Percentiles rank a stretch among this genome's conserved stretches.
These are phyloP conservation scores for Alliaria petiolata DNA, from an alignment of 345 rosid genomes.

Conservation along the genomic window DNA sequence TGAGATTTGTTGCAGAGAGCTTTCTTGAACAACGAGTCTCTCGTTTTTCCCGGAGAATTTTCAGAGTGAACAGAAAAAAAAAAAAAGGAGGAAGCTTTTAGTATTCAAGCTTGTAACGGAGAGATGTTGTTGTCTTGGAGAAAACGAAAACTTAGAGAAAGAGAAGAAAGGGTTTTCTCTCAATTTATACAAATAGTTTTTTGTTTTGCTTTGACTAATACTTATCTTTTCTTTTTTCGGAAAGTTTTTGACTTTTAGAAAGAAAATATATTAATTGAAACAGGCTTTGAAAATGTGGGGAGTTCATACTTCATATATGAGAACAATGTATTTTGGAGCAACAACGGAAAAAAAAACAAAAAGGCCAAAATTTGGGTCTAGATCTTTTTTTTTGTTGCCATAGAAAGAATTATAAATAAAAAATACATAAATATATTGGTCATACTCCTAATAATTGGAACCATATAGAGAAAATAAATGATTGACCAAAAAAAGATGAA, in stretches of 20 bases:
- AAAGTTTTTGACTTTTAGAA: not conserved
- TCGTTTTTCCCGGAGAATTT: not conserved
- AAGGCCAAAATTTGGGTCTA: too few species aligned
- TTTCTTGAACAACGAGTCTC: slow-evolving; percentile 7
- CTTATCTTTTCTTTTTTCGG: not conserved
- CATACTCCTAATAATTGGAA: not conserved
- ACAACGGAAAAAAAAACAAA: not conserved
- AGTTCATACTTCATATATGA: not conserved
- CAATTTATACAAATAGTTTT: not conserved
- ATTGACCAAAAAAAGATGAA: not conserved
- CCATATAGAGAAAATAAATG: not conserved
- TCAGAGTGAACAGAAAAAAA: not conserved
- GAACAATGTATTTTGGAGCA: not conserved
- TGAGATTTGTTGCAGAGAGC: not conserved
- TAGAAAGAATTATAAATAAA: too few species aligned
- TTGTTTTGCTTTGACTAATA: not conserved
- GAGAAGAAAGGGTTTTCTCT: not conserved
- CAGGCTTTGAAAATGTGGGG: not conserved
- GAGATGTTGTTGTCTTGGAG: not conserved
- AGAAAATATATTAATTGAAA: not conserved
- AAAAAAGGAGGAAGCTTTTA: not conserved
- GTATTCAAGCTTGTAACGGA: not conserved
- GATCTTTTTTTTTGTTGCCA: too few species aligned
- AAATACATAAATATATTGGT: too few species aligned
- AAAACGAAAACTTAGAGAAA: not conserved